phyloP scores from a whole-genome alignment of 129 eudicot species.

The Silybum marianum region DNA sequence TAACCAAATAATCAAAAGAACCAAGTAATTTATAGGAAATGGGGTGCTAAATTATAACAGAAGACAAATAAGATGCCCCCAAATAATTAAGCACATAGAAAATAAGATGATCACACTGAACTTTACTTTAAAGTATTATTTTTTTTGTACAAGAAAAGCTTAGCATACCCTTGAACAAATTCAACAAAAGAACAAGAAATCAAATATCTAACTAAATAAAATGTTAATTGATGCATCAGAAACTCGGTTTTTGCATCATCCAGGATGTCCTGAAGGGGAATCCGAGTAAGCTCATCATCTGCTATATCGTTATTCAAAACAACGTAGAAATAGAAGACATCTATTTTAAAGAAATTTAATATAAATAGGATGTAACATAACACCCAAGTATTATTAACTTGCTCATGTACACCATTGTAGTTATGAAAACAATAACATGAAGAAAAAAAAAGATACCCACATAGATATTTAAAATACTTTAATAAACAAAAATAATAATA shows the following conservation, averaged over 20 bases:
- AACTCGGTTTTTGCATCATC: slow-evolving; percentile 79
- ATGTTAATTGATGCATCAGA: slow-evolving; percentile 51
- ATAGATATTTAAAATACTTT: not conserved
- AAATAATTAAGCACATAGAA: not conserved
- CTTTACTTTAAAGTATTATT: not conserved
- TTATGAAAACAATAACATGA: not conserved
- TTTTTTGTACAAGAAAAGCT: not conserved
- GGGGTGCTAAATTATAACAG: not conserved
- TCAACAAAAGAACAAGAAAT: not conserved
- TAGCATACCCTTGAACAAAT: not conserved
- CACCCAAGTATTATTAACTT: not conserved
- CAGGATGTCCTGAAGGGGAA: slow-evolving; percentile 82
- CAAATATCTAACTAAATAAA: not conserved
- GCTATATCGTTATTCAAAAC: slow-evolving; percentile 6
- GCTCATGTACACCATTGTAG: not conserved
- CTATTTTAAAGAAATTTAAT: not conserved
- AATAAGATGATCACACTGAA: not conserved
- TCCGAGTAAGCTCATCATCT: slow-evolving; percentile 72
- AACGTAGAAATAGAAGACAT: not conserved
- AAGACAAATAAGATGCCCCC: not conserved
- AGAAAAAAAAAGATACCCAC: not conserved
- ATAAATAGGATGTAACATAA: not conserved
- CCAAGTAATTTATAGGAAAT: not conserved
- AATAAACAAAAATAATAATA: not conserved
- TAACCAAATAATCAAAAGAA: not conserved